These are phyloP conservation scores for Citrus unshiu DNA, from an alignment of 345 rosid species.

Conservation along the genomic window DNA sequence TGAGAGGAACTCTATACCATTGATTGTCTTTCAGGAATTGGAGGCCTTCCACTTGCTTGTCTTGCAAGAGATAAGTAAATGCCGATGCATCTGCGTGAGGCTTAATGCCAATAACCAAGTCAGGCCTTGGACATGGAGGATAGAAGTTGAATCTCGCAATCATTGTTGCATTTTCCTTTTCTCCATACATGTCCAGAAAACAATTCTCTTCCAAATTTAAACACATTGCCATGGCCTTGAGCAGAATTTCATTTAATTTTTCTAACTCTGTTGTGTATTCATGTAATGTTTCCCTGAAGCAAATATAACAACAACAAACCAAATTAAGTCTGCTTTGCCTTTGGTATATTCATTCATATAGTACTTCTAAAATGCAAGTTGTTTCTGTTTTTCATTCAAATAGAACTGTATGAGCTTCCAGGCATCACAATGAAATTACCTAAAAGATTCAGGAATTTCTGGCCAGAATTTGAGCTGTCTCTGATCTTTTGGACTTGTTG, in stretches of 20 bases:
- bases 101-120: neutral
- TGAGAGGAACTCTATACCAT: neutral
- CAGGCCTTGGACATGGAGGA: conserved; percentile 38
- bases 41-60: neutral
- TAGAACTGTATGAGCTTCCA: neutral
- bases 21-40: neutral
- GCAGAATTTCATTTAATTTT: conserved; percentile 23
- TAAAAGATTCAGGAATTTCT: conserved; percentile 42
- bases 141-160: conserved; percentile 55
- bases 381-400: too few relatives aligned
- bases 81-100: conserved; percentile 47
- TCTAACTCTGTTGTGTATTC: conserved; percentile 33
- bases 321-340: too few relatives aligned
- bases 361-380: too few relatives aligned
- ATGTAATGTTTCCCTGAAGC: conserved; percentile 33
- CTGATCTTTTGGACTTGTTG: conserved; percentile 27
- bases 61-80: neutral
- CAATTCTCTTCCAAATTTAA: conserved; percentile 42
- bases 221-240: conserved; percentile 52
- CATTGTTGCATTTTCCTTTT: conserved; percentile 14
- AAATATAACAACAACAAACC: neutral
- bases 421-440: conserved; percentile 23
- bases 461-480: conserved; percentile 48
- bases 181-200: conserved; percentile 50
- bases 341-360: too few relatives aligned